A percentile compares a stretch with the other conserved stretches of the same genome.
Evolutionary conservation across 1,139 yeast genomes (phyloP).

Genomic region (Pneumocystis oryctolagi): DNA sequence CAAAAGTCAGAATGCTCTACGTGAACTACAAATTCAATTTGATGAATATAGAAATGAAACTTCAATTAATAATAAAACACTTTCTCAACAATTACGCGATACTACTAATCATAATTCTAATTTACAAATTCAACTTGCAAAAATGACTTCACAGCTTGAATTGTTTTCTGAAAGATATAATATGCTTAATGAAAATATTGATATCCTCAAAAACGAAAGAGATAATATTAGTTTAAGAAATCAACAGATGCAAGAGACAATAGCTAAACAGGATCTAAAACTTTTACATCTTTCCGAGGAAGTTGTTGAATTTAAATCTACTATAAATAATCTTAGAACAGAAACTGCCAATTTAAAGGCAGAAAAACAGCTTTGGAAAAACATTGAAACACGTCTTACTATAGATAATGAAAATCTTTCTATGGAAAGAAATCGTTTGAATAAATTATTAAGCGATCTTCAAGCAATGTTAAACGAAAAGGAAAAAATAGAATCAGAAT

Average conservation of each 20-base stretch:
- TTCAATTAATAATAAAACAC: slow-evolving; percentile 27
- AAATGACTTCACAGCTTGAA: slow-evolving; percentile 33
- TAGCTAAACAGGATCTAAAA: slow-evolving; percentile 40
- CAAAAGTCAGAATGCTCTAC: slow-evolving; percentile 20
- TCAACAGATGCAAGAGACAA: slow-evolving; percentile 40
- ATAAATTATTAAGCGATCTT: slow-evolving; percentile 44
- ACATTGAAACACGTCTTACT: slow-evolving; percentile 39
- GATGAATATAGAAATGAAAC: slow-evolving; percentile 31
- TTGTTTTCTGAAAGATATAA: slow-evolving; percentile 33
- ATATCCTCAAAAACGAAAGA: slow-evolving; percentile 32
- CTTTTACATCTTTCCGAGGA: slow-evolving; percentile 46
- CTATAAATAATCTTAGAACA: slow-evolving; percentile 29
- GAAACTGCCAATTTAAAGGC: slow-evolving; percentile 38
- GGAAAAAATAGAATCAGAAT: slow-evolving; percentile 37
- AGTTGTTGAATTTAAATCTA: slow-evolving; percentile 31
- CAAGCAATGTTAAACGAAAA: slow-evolving; percentile 52
- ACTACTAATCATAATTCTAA: slow-evolving; percentile 38
- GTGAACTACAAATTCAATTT: slow-evolving; percentile 26
- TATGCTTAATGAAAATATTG: slow-evolving; percentile 25
- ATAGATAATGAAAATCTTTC: slow-evolving; percentile 40
- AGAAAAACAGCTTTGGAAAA: slow-evolving; percentile 39
- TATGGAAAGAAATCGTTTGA: slow-evolving; percentile 47
- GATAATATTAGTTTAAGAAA: slow-evolving; percentile 31
- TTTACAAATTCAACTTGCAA: slow-evolving; percentile 32
- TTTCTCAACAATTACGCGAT: slow-evolving; percentile 29